These are phyloP conservation scores for Rhizopus sp. DNA, from an alignment of 371 early-diverging fungal species.

Conservation along the genomic window DNA sequence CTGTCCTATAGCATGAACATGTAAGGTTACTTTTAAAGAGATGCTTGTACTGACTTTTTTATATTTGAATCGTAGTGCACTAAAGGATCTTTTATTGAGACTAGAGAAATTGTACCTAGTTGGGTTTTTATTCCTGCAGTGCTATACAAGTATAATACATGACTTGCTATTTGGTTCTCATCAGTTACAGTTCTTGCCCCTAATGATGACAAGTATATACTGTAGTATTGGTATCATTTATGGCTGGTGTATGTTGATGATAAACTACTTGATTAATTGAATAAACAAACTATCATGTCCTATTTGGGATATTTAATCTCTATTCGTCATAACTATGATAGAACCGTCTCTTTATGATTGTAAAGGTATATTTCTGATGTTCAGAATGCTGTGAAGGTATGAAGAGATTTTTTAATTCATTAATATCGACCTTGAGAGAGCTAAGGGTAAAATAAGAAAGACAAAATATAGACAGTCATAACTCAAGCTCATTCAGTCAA, in stretches of 20 bases:
- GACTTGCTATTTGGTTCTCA: conserved; percentile 52
- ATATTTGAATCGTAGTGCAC: conserved; percentile 18
- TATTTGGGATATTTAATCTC: too few relatives aligned
- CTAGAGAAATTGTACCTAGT: conserved; percentile 67
- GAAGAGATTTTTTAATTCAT: too few relatives aligned
- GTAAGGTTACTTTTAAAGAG: conserved; percentile 21
- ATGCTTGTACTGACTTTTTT: background rate
- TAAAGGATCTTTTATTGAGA: conserved; percentile 26
- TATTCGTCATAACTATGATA: too few relatives aligned
- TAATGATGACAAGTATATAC: conserved; percentile 83
- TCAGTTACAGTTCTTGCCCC: conserved; percentile 74
- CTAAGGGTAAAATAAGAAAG: too few relatives aligned
- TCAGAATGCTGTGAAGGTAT: too few relatives aligned
- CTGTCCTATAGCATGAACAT: conserved; percentile 47
- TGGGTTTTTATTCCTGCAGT: conserved; percentile 66
- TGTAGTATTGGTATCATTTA: conserved; percentile 78
- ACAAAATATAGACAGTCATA: too few relatives aligned
- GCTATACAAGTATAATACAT: conserved; percentile 62
- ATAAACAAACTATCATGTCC: background rate
- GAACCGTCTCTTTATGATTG: too few relatives aligned
- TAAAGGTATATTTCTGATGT: too few relatives aligned
- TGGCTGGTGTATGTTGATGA: conserved; percentile 64
- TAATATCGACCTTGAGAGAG: too few relatives aligned
- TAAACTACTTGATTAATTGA: conserved; percentile 22
- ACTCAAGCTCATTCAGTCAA: too few relatives aligned